Percentiles rank a stretch among this genome's conserved stretches.
Conservation (phyloP, 2,329 filamentous ascomycete genomes). For the Botrytis elliptica region DNA sequence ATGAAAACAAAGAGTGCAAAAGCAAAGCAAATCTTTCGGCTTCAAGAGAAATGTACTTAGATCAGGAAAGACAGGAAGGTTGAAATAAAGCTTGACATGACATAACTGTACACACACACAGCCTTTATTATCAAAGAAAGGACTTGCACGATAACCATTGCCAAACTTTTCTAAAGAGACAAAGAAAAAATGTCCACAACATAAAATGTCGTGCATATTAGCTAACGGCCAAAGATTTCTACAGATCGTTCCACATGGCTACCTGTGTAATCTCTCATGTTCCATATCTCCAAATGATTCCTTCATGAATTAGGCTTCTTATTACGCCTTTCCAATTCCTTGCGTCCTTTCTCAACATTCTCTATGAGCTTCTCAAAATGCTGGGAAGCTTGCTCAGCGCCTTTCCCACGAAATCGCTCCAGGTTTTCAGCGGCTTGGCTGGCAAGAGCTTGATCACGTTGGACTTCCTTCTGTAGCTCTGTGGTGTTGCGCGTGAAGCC, state of each 20-base stretch:
- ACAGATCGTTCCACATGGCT: background rate
- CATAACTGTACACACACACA: background rate
- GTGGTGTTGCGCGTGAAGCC: background rate
- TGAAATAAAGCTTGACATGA: background rate
- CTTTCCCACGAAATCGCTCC: background rate
- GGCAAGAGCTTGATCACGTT: background rate
- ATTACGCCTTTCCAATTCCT: background rate
- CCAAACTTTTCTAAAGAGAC: background rate
- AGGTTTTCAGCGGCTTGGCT: background rate
- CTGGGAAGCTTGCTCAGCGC: background rate
- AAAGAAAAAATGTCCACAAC: background rate
- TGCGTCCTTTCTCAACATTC: background rate
- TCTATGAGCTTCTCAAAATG: slow-evolving; percentile 5
- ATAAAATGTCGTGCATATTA: background rate
- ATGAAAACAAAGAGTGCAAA: background rate
- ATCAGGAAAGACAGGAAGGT: background rate
- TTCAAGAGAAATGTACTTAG: background rate
- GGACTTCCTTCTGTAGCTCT: background rate
- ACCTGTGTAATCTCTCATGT: background rate
- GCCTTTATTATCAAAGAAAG: background rate
- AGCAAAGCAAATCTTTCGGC: background rate
- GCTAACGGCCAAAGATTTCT: background rate
- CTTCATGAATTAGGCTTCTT: background rate
- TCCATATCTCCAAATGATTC: background rate
- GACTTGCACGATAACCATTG: background rate